Base-by-base conservation (phyloP, 2,329 filamentous ascomycete genomes). In the Neoascochyta sp. region DNA sequence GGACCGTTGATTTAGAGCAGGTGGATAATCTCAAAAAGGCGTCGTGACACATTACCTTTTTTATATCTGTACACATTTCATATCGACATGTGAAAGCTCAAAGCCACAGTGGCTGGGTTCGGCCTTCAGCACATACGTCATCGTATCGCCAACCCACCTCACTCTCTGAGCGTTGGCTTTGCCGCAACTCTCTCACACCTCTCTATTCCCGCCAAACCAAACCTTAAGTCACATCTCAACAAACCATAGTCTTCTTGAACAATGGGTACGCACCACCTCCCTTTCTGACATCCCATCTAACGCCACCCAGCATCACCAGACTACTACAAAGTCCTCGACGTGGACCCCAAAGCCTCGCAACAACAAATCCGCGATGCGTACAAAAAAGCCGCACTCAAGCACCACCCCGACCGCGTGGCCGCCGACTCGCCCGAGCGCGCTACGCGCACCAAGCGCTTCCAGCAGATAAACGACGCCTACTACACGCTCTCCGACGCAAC, bases 291-390 rank as follows among this genome's bases (percentile, higher is more conserved):
- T 9, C 16, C 27, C 22, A 19, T 17, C 34, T 37, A 21, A 38
- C 30, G n/a, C 15, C 6, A 4, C 14, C 11, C 19, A 24, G 26
- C 34, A 30, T 24, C 30, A 9, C 26, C 27, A 27, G 34, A 38
- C 34, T 38, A 38, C 23, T 38, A 59, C 34, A 50, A 48, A 25
- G 36, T 53, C 23, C 80, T 95, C 27, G 83, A 83, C 43, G 65
- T 95, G 39, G 60, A 80, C 29, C 75, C 86, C 19, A 82, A 75
- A 47, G 88, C 90, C 18, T 83, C 80, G 0, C 78, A 81, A 36
- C 80, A 88, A 54, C 84, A 96, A 61, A 82, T 98, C 57, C 84
- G 90, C 50, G 84, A 86, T 72, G 92, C 89, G 28, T 98, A 96
- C 73, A 98, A 98, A 63, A 83, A 83, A 58, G 85, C 86, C 52